A percentile compares a stretch with the other conserved stretches of the same genome.
Conservation (phyloP, 139 green algal species). For the Trebouxia sp. region DNA sequence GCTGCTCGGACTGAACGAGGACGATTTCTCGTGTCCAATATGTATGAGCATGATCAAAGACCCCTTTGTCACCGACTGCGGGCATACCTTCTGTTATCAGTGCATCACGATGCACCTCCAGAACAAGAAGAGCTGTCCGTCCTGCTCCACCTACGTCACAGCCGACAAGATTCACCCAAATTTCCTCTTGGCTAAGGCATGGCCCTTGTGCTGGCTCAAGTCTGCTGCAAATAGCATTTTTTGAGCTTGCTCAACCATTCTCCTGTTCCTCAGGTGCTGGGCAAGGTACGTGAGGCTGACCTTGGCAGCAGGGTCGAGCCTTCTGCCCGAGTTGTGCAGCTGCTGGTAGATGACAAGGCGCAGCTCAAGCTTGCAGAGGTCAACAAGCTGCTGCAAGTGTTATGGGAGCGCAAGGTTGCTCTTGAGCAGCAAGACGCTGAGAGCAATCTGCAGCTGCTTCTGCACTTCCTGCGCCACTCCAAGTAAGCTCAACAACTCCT, state of each 20-base stretch:
- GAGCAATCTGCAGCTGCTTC: constrained; percentile 70
- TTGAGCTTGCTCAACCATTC: not conserved
- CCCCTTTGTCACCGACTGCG: constrained; percentile 81
- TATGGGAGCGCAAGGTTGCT: constrained; percentile 50
- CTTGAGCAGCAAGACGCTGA: constrained; percentile 57
- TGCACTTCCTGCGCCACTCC: constrained; percentile 76
- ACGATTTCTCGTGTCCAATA: constrained; percentile 75
- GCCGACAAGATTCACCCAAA: constrained; percentile 78
- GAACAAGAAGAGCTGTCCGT: constrained; percentile 67
- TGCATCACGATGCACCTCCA: constrained; percentile 78
- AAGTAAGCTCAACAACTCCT: constrained; percentile 41
- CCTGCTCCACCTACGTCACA: constrained; percentile 65
- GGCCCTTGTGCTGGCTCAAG: not conserved
- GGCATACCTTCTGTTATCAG: constrained; percentile 82
- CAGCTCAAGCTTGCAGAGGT: constrained; percentile 39
- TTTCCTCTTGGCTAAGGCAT: constrained; percentile 77
- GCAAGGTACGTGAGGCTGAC: not conserved
- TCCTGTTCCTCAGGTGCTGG: not conserved
- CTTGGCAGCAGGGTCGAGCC: not conserved
- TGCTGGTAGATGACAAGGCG: constrained; percentile 33
- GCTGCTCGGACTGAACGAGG: not conserved
- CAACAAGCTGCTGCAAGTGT: constrained; percentile 55
- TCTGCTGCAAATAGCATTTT: not conserved
- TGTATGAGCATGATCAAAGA: constrained; percentile 76
- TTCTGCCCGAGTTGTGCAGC: constrained; percentile 1